Evolutionary conservation across 495 filamentous ascomycete genomes (phyloP), one percentile per base, ranked within the genome.

Genomic region (Ramalina intermedia): DNA sequence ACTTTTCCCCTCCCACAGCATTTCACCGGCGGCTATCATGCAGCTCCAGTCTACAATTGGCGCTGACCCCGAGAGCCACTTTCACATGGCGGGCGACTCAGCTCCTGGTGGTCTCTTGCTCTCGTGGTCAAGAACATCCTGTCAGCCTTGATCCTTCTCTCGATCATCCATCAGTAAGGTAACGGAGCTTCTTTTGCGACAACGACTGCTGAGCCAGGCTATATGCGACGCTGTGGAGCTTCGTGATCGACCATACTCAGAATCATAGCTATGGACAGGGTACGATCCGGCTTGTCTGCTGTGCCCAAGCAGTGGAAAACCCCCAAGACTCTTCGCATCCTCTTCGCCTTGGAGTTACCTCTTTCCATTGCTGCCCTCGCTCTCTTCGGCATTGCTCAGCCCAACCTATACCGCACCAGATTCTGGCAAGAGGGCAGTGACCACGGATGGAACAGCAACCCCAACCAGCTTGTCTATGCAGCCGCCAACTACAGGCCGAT

Each of bases 361-460:
- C 66, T 85, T 49, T 79, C 76, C 35, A 71, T 96, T 53, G 72
- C 78, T 14, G 67, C 79, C 18, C 72, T 96, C 39, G 81, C 85
- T 16, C 70, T 96, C 51, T 88, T 85, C 51, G 87, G 83, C 45
- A 79, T 96, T 54, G 82, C 85, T 47, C 76, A 79, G 21, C 86
- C 87, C 46, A 74, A 94, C 64, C 65, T 80, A 41, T 95, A 85
- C 61, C 78, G 84, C 18, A 83, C 85, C 6, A 74, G 71, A 47
- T 65, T 94, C 58, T 96, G 88, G 88, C 70, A 79, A 56, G 81
- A 91, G 59, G 88, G 88, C 42, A 73, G 70, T 42, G 71, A 86
- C 39, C 76, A 85, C 57, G 79, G 81, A 43, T 88, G 86, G 73
- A 94, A 94, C 64, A 91, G 85, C 54, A 75, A 78, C 50, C 88